Percentiles rank a stretch among this genome's conserved stretches.
Conservation (phyloP, 1,284 basidiomycete species). For the Leccinum pseudoinsigne region DNA sequence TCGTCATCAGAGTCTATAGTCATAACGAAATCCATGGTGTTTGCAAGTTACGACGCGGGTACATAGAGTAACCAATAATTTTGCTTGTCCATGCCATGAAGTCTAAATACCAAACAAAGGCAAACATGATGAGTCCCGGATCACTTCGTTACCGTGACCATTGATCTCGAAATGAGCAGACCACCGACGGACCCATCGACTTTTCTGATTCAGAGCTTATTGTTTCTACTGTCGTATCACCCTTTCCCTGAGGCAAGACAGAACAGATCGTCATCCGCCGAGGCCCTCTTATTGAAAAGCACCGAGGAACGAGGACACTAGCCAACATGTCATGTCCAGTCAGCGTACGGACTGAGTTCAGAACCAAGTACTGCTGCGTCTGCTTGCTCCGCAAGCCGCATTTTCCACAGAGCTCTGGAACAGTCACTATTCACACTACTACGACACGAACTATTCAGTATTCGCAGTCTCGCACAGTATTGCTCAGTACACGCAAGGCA, state of each 20-base stretch:
- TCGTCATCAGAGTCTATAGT: conserved; percentile 83
- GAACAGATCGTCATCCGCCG: not conserved
- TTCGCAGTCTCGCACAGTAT: not conserved
- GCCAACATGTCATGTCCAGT: not conserved
- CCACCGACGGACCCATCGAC: not conserved
- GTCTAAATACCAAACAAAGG: conserved; percentile 15
- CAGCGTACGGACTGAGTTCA: not conserved
- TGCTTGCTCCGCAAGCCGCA: not conserved
- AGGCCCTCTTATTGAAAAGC: not conserved
- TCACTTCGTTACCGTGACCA: too few species aligned
- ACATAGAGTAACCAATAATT: too few species aligned
- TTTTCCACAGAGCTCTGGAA: not conserved
- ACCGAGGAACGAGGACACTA: not conserved
- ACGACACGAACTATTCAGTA: not conserved
- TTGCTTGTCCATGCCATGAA: not conserved
- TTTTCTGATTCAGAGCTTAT: not conserved
- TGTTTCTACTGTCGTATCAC: not conserved
- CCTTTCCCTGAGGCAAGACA: not conserved
- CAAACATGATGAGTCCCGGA: conserved; percentile 18
- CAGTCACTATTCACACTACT: not conserved
- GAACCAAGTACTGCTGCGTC: not conserved
- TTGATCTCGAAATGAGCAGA: not conserved
- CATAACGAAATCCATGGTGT: conserved; percentile 64
- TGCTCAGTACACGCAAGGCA: not conserved
- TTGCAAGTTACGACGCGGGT: not conserved